Evolutionary conservation across 2,329 filamentous ascomycete genomes (phyloP), one percentile per base, ranked within the genome.

Genomic region (Fusarium oligoseptatum): DNA sequence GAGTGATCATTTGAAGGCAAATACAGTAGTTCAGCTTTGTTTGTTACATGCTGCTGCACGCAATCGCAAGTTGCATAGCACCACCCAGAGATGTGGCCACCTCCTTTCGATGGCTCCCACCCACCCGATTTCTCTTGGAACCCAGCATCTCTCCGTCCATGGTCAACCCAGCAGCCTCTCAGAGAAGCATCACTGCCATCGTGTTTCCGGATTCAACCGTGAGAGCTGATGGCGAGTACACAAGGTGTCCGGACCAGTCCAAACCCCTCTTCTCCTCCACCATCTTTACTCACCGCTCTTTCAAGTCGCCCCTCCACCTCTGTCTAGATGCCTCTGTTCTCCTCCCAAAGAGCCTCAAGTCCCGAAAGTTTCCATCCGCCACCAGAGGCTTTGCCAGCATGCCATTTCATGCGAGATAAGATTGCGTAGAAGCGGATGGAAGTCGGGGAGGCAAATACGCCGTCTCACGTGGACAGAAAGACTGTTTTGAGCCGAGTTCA

Each of bases 251-350:
- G 68, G 75, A 65, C 66, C 62, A 74, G 37, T 67, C 63, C 50
- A 52, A 69, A 70, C 60, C 64, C 76, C 75, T 76, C 75, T 70
- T 76, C 70, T 68, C 76, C 66, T 72, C 76, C 73, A 69, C 71
- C 69, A 74, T 72, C 73, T 70, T 65, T 41, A 67, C 76, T 75
- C 77, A 78, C 77, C 77, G 77, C 77, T 78, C 60, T 79, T 78
- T 74, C 57, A 29, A 67, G 61, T 72, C 55, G 65, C 68, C 66
- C 60, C 67, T 67, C 66, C 65, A 57, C 57, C 57, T 63, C 50
- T 52, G 39, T 64, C 50, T 24, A 50, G 32, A 52, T 37, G 55
- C 65, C 52, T 57, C 56, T 34, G 43, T 60, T 52, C 50, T 56
- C 60, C 58, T 60, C 32, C 62, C 60, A 66, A 66, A 69, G 74